phyloP scores from a whole-genome alignment of 2,329 filamentous ascomycete genomes.

The Fusarium sp. region DNA sequence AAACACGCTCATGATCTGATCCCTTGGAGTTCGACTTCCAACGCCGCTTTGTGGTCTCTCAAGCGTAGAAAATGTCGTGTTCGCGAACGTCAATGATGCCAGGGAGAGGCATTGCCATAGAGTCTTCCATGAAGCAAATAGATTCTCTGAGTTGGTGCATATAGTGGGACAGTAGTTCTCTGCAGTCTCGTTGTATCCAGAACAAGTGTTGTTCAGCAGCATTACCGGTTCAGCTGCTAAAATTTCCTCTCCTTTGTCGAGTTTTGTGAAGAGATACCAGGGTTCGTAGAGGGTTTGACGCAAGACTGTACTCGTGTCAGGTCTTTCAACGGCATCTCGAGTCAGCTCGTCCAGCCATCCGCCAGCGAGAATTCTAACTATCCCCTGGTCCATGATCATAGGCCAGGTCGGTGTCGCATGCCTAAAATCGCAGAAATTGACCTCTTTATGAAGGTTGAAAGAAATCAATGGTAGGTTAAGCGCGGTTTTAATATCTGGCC shows the following conservation, averaged over 20 bases:
- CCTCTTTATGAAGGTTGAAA: too few species aligned
- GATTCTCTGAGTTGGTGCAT: not conserved
- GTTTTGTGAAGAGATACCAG: not conserved
- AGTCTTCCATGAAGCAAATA: conserved; percentile 21
- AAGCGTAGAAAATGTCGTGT: not conserved
- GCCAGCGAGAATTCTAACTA: not conserved
- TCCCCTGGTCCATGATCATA: not conserved
- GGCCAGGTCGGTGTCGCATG: not conserved
- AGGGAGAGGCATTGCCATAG: conserved; percentile 19
- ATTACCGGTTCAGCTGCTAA: not conserved
- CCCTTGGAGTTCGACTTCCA: not conserved
- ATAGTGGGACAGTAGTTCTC: not conserved
- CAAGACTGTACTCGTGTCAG: conserved; percentile 10
- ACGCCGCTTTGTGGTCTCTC: fast-evolving
- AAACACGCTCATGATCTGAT: not conserved
- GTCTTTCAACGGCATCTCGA: not conserved
- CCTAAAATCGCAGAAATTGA: too few species aligned
- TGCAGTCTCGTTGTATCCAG: not conserved
- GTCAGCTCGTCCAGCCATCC: not conserved
- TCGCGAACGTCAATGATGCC: not conserved
- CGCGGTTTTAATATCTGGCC: not conserved
- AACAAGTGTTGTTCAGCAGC: not conserved
- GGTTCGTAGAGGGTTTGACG: not conserved
- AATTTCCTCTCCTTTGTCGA: not conserved
- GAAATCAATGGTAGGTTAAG: too few species aligned